These are phyloP conservation scores for Noccaea caerulescens DNA, from an alignment of 345 rosid genomes.

Conservation along the genomic window DNA sequence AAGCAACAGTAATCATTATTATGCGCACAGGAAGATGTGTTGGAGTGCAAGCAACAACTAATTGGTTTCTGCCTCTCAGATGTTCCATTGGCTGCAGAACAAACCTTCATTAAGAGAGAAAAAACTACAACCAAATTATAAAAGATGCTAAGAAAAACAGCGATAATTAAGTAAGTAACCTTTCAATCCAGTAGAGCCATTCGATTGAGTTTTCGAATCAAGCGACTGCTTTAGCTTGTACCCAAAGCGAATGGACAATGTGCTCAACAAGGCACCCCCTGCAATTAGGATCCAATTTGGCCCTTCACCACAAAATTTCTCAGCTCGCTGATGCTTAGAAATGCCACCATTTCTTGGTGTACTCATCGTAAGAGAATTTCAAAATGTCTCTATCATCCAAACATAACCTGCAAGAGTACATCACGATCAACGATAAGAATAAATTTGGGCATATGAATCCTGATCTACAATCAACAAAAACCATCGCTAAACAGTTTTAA, in stretches of 20 bases:
- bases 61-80: constrained; percentile 29
- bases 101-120: constrained; percentile 13
- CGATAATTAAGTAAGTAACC: constrained; percentile 40
- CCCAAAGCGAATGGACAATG: constrained; percentile 88
- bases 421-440: not conserved
- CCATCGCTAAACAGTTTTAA: not conserved
- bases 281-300: constrained; percentile 94
- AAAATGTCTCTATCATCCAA: constrained; percentile 52
- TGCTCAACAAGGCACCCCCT: constrained; percentile 93
- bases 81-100: constrained; percentile 39
- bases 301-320: constrained; percentile 53
- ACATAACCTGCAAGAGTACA: constrained; percentile 53
- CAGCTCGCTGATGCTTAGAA: constrained; percentile 65
- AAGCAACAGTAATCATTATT: constrained; percentile 35
- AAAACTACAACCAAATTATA: not conserved
- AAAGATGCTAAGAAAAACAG: constrained; percentile 4
- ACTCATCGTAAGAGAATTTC: constrained; percentile 64
- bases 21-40: constrained; percentile 27
- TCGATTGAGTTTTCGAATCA: constrained; percentile 58
- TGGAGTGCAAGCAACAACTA: constrained; percentile 39
- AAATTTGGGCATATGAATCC: not conserved
- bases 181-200: constrained; percentile 52
- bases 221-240: constrained; percentile 83
- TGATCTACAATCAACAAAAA: constrained; percentile 5
- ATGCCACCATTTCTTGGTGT: constrained; percentile 50